phyloP scores from a whole-genome alignment of 768 basidiomycete species.

The Cantharellus cinnabarinus region DNA sequence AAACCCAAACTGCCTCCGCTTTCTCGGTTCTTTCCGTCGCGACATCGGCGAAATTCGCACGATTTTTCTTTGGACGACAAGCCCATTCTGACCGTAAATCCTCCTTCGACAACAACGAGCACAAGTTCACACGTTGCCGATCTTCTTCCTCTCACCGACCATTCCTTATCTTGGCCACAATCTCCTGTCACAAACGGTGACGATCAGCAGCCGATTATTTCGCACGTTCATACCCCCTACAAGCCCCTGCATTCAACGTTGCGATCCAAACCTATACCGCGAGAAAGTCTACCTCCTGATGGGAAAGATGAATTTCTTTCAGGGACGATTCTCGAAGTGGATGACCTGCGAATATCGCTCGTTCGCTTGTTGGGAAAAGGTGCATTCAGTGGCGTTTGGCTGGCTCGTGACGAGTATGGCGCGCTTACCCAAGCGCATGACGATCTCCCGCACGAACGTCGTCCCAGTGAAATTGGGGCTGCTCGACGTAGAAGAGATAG shows the following conservation, averaged over 20 bases:
- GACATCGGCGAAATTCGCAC: slow-evolving; percentile 3
- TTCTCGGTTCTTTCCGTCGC: slow-evolving; percentile 2
- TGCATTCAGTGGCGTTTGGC: slow-evolving; percentile 59
- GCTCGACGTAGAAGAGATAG: slow-evolving; percentile 5
- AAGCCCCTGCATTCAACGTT: background rate
- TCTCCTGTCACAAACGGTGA: background rate
- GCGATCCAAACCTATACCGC: background rate
- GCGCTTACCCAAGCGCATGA: slow-evolving; percentile 2
- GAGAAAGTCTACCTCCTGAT: background rate
- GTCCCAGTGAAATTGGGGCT: slow-evolving; percentile 4
- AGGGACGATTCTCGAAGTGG: slow-evolving; percentile 1
- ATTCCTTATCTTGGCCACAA: slow-evolving; percentile 8
- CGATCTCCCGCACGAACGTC: background rate
- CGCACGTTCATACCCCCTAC: background rate
- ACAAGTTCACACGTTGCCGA: no score
- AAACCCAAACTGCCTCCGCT: background rate
- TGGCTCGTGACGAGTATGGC: slow-evolving; percentile 30
- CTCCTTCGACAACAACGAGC: slow-evolving; percentile 4
- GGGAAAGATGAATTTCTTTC: background rate
- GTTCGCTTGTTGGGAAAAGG: slow-evolving; percentile 42
- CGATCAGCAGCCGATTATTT: background rate
- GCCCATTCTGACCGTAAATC: background rate
- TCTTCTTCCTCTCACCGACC: slow-evolving; percentile 10
- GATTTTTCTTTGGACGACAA: background rate
- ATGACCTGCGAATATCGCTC: slow-evolving; percentile 17